phyloP scores from a whole-genome alignment of 306 rosid genomes.

The Vigna radiata region DNA sequence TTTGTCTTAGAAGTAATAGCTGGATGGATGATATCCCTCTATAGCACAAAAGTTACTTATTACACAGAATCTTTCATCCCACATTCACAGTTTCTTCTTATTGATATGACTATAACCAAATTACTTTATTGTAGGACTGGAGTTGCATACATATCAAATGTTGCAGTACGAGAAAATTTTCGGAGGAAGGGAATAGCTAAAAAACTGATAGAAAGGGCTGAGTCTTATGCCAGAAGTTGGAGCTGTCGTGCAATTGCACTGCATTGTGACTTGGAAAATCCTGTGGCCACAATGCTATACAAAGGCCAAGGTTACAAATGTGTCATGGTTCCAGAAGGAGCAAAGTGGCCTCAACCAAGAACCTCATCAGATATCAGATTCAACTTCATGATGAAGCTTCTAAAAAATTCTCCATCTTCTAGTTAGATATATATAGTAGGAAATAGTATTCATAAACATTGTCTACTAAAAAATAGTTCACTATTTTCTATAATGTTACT shows the following conservation, averaged over 20 bases:
- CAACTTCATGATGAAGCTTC: constrained; percentile 93
- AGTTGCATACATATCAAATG: constrained; percentile 86
- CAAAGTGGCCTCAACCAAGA: constrained; percentile 88
- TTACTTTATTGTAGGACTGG: constrained; percentile 65
- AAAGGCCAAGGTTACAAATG: constrained; percentile 74
- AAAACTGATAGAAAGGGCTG: constrained; percentile 71
- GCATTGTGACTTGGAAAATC: constrained; percentile 80
- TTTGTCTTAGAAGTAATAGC: neutral
- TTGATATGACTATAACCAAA: neutral
- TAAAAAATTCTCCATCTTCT: constrained; percentile 49
- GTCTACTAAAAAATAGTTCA: neutral
- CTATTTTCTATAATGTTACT: too few relatives aligned
- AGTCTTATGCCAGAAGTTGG: constrained; percentile 82
- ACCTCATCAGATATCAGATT: constrained; percentile 68
- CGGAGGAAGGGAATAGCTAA: constrained; percentile 82
- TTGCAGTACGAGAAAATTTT: constrained; percentile 81
- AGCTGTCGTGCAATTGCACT: constrained; percentile 78
- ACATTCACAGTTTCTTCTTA: neutral
- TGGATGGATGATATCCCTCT: neutral
- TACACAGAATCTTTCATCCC: neutral
- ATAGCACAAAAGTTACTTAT: neutral
- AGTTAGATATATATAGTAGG: constrained; percentile 38
- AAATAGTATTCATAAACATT: constrained; percentile 2
- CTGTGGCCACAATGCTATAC: constrained; percentile 72
- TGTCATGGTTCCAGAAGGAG: constrained; percentile 81